Conservation (phyloP, 2,329 filamentous ascomycete genomes). For the Dactylellina leptospora region DNA sequence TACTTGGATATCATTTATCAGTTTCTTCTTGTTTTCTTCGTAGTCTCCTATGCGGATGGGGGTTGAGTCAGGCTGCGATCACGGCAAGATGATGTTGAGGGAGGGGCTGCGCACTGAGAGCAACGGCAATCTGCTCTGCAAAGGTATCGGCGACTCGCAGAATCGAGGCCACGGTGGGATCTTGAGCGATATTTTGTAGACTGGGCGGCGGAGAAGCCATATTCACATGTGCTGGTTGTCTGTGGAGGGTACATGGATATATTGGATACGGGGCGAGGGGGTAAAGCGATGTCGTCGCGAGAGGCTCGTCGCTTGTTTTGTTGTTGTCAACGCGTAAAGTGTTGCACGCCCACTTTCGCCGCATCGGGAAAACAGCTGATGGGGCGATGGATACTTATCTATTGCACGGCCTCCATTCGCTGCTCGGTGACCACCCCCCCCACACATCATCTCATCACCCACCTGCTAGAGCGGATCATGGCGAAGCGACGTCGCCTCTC, state of each 20-base stretch:
- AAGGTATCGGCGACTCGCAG: conserved; percentile 14
- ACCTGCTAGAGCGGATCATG: conserved; percentile 12
- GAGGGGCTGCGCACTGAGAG: conserved; percentile 16
- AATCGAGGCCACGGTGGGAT: conserved; percentile 9
- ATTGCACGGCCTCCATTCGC: too few relatives aligned
- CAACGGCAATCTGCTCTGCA: conserved; percentile 7
- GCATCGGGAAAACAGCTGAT: too few relatives aligned
- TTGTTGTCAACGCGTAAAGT: conserved; percentile 9
- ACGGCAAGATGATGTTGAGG: too few relatives aligned
- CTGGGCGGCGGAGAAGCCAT: neutral
- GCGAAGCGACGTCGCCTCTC: conserved; percentile 30
- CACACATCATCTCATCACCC: conserved; percentile 7
- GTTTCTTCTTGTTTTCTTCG: too few relatives aligned
- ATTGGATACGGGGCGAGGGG: neutral
- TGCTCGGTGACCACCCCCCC: too few relatives aligned
- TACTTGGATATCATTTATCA: too few relatives aligned
- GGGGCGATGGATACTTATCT: too few relatives aligned
- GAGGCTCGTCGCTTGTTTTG: neutral
- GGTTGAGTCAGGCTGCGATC: too few relatives aligned
- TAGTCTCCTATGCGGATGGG: too few relatives aligned
- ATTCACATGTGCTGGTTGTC: too few relatives aligned
- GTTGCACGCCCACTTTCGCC: neutral
- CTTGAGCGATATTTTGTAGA: neutral
- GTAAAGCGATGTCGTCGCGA: neutral
- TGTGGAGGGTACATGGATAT: neutral